These are phyloP conservation scores for Porpolomopsis calyptriformis DNA, from an alignment of 768 basidiomycete genomes.

Conservation along the genomic window DNA sequence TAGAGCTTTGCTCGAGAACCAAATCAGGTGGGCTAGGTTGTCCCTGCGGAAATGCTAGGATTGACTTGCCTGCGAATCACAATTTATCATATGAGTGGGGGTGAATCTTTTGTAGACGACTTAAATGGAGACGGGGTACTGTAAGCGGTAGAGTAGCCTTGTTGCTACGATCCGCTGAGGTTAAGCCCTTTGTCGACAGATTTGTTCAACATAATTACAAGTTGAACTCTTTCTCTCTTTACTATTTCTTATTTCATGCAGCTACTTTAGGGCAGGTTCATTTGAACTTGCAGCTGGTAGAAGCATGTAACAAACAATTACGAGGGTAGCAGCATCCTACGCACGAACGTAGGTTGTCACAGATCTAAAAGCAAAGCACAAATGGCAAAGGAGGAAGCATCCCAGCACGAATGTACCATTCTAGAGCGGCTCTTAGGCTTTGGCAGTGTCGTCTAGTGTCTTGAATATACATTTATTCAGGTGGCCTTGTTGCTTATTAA, in stretches of 20 bases:
- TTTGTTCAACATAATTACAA: conserved; percentile 52
- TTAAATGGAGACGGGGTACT: conserved; percentile 67
- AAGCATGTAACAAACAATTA: too few species aligned
- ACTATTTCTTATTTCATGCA: conserved; percentile 24
- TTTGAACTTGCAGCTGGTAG: too few species aligned
- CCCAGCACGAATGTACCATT: too few species aligned
- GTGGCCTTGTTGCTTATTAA: too few species aligned
- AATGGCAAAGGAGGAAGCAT: too few species aligned
- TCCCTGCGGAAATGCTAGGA: conserved; percentile 43
- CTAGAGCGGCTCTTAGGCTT: too few species aligned
- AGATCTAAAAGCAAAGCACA: too few species aligned
- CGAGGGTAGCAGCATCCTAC: too few species aligned
- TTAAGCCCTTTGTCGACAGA: conserved; percentile 64
- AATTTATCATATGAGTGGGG: conserved; percentile 59
- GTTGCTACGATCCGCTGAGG: conserved; percentile 71
- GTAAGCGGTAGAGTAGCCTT: conserved; percentile 72
- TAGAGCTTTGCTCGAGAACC: conserved; percentile 63
- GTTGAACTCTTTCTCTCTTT: conserved; percentile 37
- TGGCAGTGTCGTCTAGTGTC: too few species aligned
- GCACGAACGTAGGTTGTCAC: too few species aligned
- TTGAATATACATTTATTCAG: too few species aligned
- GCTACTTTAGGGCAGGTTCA: conserved; percentile 34
- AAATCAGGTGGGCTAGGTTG: conserved; percentile 44
- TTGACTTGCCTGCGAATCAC: conserved; percentile 44
- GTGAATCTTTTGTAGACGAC: conserved; percentile 74